Base-by-base conservation (phyloP, 1,139 yeast species). In the Kluyveromyces sp. region DNA sequence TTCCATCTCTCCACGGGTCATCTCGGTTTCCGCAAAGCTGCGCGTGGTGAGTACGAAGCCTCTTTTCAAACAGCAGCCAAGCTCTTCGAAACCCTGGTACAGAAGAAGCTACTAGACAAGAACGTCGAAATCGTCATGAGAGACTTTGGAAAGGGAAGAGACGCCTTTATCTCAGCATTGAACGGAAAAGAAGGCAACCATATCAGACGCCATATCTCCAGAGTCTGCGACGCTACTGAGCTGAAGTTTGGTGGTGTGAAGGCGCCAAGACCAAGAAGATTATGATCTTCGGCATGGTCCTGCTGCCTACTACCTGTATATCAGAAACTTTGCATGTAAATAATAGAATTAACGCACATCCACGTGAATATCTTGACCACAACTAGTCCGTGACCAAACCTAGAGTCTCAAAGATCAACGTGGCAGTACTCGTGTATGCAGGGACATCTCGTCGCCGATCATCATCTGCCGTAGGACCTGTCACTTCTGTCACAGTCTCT, bases 201-300 rank as follows among this genome's bases (percentile, higher is more conserved):
- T 37, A 69, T 92, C 40, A 77, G 86, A 57, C 75, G 76, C 16
- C 70, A 74, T 50, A 75, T 92, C 39, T 74, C 74, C 36, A 77
- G 89, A 58, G 68, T 92, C 30, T 74, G 83, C 44, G 97, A 92
- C 60, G 73, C 75, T 50, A 86, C 97, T 15, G 77, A 77, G 49
- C 73, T 92, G 70, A 83, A 83, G 65, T 86, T 86, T 60, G 98
- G 98, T 72, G 97, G 97, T 71, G 81, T 77, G 42, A 78, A 94
- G 60, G 74, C 95, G 18, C 94, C 92, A 67, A 80, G 81, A 62
- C 74, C 74, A 50, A 83, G 96, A 71, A 81, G 96, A 68, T 74
- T 84, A 59, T 83, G 72, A 60, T 33, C n/a, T n/a, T n/a, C n/a
- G n/a, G n/a, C n/a, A n/a, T n/a, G n/a, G n/a, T 28, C 13, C 19